A percentile compares a stretch with the other conserved stretches of the same genome.
Conservation (phyloP, 768 basidiomycete species). For the Serendipita sp. region DNA sequence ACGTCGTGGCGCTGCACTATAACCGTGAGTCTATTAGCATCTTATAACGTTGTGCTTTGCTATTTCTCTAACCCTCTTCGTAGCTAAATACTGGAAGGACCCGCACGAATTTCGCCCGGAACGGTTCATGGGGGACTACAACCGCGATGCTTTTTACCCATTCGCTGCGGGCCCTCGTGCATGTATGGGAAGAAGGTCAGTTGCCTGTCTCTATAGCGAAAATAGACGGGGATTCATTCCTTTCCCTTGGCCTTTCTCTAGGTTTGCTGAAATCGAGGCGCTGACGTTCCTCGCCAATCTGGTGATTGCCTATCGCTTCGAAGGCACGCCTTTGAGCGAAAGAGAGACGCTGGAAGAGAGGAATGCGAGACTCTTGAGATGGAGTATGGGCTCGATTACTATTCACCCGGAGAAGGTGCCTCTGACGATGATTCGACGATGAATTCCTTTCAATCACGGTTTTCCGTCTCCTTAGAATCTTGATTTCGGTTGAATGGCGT, state of each 20-base stretch:
- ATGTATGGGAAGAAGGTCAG: constrained; percentile 10
- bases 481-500: too few species aligned
- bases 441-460: too few species aligned
- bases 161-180: constrained; percentile 2
- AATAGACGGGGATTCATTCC: too few species aligned
- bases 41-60: not conserved
- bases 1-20: constrained; percentile 4
- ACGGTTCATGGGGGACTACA: not conserved
- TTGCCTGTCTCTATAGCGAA: not conserved
- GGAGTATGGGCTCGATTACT: not conserved
- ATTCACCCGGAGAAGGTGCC: not conserved
- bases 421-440: not conserved
- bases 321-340: not conserved
- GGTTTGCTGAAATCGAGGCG: not conserved
- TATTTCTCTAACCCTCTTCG: not conserved
- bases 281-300: not conserved
- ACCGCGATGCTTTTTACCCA: not conserved
- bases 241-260: not conserved
- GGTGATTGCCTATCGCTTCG: not conserved
- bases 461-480: too few species aligned
- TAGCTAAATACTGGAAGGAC: constrained; percentile 1
- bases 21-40: constrained; percentile 6
- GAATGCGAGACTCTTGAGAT: not conserved
- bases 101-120: not conserved
- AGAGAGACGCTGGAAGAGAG: not conserved